phyloP scores from a whole-genome alignment of 2,329 filamentous ascomycete species.

The Dothistroma septosporum region DNA sequence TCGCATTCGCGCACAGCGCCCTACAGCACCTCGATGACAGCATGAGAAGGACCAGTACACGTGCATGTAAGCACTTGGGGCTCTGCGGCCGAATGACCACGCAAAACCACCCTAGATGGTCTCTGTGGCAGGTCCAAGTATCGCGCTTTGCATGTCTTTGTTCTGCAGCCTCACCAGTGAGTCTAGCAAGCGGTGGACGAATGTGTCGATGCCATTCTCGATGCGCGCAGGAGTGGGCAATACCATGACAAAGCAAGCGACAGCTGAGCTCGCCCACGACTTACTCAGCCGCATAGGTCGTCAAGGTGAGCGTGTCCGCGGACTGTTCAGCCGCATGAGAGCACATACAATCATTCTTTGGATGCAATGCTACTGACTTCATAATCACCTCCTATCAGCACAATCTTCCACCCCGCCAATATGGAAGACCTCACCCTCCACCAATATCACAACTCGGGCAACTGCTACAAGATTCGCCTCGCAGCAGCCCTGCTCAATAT shows the following conservation, averaged over 20 bases:
- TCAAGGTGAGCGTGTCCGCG: background rate
- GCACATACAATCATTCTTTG: background rate
- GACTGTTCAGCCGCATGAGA: background rate
- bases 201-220: background rate
- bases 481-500: conserved; percentile 9
- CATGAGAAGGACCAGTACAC: background rate
- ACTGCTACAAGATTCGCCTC: conserved; percentile 19
- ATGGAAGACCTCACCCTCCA: conserved; percentile 13
- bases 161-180: background rate
- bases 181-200: background rate
- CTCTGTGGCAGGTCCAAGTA: background rate
- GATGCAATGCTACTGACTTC: background rate
- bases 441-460: conserved; percentile 13
- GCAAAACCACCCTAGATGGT: background rate
- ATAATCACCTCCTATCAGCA: background rate
- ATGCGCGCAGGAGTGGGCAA: background rate
- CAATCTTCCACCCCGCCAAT: background rate
- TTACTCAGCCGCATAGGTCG: background rate
- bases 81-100: background rate
- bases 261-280: too few relatives aligned
- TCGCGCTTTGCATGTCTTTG: background rate
- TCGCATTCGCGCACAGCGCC: background rate
- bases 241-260: too few relatives aligned
- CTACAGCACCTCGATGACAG: background rate
- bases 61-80: background rate